Percentiles rank a stretch among this genome's conserved stretches.
Evolutionary conservation across 2,329 filamentous ascomycete species (phyloP).

Genomic region (Plenodomus biglobosus): DNA sequence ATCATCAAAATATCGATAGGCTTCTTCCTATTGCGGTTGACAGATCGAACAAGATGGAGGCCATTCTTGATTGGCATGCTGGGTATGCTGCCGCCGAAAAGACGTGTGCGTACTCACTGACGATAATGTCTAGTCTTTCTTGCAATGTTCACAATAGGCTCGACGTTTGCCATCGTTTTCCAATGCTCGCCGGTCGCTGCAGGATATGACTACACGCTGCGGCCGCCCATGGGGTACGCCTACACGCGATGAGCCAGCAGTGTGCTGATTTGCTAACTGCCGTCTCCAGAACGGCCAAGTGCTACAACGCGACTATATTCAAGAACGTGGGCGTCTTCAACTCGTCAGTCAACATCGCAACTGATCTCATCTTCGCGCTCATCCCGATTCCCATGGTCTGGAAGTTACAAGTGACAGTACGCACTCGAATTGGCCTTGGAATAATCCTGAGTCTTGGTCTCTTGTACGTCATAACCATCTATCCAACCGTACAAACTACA

Average conservation of each 20-base stretch:
- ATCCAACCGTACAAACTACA: not conserved
- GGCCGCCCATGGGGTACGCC: constrained; percentile 22
- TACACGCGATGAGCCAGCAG: no score
- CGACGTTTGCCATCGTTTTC: constrained; percentile 27
- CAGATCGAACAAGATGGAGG: constrained; percentile 33
- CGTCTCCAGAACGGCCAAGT: constrained; percentile 19
- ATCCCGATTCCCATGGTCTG: constrained; percentile 49
- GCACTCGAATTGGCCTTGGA: constrained; percentile 43
- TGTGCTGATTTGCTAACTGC: not conserved
- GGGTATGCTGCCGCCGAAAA: constrained; percentile 32
- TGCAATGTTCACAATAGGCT: constrained; percentile 28
- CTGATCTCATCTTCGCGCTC: constrained; percentile 46
- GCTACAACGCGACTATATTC: constrained; percentile 45
- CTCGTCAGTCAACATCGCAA: constrained; percentile 46
- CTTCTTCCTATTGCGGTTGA: constrained; percentile 51
- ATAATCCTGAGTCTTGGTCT: constrained; percentile 43
- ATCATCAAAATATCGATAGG: constrained; percentile 54
- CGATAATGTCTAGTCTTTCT: constrained; percentile 10
- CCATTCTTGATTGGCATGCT: constrained; percentile 48
- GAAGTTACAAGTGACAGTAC: constrained; percentile 46
- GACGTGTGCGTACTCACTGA: not conserved
- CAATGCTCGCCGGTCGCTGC: constrained; percentile 46
- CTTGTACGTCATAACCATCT: constrained; percentile 28
- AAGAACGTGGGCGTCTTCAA: constrained; percentile 52
- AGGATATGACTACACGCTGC: constrained; percentile 45